Evolutionary conservation across 495 filamentous ascomycete species (phyloP), one percentile per base, ranked within the genome.

Genomic region (Astrocystis sublimbata): DNA sequence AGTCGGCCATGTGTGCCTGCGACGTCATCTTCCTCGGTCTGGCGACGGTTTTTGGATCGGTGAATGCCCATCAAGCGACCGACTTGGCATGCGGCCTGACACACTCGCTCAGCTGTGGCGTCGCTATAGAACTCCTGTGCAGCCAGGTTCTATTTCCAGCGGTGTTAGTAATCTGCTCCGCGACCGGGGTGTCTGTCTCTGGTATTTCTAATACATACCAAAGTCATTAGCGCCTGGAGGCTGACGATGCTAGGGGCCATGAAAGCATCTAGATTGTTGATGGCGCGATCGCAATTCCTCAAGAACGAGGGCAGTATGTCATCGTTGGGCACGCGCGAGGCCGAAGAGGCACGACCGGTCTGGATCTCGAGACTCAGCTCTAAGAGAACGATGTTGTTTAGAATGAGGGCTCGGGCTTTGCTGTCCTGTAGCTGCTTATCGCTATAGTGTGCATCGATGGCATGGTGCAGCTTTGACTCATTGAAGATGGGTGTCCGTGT

Each of bases 371-470:
- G 55, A 2, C 60, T 58, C 4, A 68, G 31, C 26, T 57, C 63
- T 9, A 68, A 33, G 2, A 63, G 55, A 35, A 60, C 53, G 31
- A 63, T 49, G 35, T 68, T 63, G 30, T 66, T 68, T n/a, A 68
- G 40, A 24, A 68, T 68, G 28, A 65, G 42, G 17, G 55, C 45
- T 30, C 60, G 57, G 3, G 65, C 50, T 19, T 23, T 43, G 43
- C 46, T 58, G 9, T 52, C 55, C 4, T 31, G 19, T 1, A 46
- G 43, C 4, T 15, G 24, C 45, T 40, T 19, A 19, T 38, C 61
- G 9, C 31, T 54, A 43, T 67, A 67, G 35, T 64, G 49, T 12
- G 36, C 24, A 10, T 64, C 56, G 17, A 64, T 52, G 19, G 60
- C 60, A 15, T 30, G 35, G 40, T 41, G 57, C 13, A 64, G 56